Evolutionary conservation across 2,329 filamentous ascomycete species (phyloP).

Genomic region (Aspergillus melleus): DNA sequence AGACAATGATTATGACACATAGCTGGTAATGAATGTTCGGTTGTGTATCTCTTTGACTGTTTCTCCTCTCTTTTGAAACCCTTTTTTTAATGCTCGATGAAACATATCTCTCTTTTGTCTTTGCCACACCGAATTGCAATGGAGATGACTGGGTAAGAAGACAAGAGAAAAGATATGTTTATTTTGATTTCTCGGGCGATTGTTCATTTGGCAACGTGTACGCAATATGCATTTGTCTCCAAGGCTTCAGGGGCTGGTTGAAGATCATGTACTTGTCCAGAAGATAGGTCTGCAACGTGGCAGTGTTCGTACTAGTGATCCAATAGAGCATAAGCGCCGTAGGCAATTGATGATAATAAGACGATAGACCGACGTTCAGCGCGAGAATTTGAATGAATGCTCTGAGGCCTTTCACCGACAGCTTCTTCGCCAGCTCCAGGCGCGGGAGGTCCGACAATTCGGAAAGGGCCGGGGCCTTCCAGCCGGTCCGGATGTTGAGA

Average conservation of each 20-base stretch:
- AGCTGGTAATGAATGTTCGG: neutral
- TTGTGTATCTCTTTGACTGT: neutral
- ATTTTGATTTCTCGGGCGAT: neutral
- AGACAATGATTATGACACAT: neutral
- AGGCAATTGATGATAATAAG: conserved; percentile 40
- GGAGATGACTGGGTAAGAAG: no score
- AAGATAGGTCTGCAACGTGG: conserved; percentile 41
- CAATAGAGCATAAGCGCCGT: conserved; percentile 52
- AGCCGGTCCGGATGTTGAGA: conserved; percentile 44
- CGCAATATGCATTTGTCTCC: conserved; percentile 34
- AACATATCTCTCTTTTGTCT: neutral
- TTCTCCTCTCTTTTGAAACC: neutral
- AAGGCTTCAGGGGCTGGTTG: conserved; percentile 30
- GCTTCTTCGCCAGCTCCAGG: conserved; percentile 24
- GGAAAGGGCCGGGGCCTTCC: conserved; percentile 21
- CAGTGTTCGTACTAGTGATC: conserved; percentile 47
- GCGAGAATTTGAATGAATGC: conserved; percentile 39
- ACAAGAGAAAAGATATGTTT: neutral
- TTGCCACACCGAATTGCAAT: neutral
- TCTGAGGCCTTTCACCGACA: conserved; percentile 28
- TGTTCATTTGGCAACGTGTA: conserved; percentile 8
- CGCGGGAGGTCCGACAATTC: conserved; percentile 29
- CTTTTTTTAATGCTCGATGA: neutral
- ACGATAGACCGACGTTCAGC: conserved; percentile 37
- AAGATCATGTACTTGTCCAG: conserved; percentile 43